A percentile compares a stretch with the other conserved stretches of the same genome.
These are phyloP conservation scores for Hanseniaspora nectarophila DNA, from an alignment of 805 yeast species.

Conservation along the genomic window DNA sequence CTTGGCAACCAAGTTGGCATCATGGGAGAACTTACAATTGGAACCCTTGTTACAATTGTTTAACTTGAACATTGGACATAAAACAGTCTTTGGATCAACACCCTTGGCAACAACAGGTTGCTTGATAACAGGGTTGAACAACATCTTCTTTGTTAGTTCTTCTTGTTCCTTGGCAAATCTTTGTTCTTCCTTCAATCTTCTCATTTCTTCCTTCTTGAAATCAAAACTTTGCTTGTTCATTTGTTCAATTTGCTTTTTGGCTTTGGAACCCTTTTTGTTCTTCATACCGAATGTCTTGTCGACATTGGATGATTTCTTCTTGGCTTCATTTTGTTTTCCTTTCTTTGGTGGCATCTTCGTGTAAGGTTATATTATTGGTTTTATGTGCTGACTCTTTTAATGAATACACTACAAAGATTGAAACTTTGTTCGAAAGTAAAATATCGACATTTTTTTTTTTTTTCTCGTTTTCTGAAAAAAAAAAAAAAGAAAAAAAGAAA, in stretches of 20 bases:
- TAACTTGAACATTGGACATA: conserved; percentile 81
- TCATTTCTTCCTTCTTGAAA: conserved; percentile 66
- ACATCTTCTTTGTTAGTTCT: conserved; percentile 69
- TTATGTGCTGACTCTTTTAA: too few relatives aligned
- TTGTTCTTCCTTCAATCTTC: conserved; percentile 54
- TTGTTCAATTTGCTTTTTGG: conserved; percentile 60
- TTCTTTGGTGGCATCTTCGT: conserved; percentile 68
- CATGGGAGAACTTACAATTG: conserved; percentile 88
- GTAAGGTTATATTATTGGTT: conserved; percentile 9
- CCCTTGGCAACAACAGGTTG: conserved; percentile 86
- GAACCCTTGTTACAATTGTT: conserved; percentile 73
- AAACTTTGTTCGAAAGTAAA: too few relatives aligned
- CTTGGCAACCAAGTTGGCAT: conserved; percentile 83
- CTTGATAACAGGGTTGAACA: conserved; percentile 54
- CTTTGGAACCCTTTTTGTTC: conserved; percentile 86
- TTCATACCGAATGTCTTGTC: conserved; percentile 95
- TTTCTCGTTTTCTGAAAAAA: neutral
- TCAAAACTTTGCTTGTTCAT: conserved; percentile 49
- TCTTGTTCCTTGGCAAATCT: conserved; percentile 88
- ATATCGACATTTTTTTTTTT: neutral
- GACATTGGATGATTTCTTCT: conserved; percentile 49
- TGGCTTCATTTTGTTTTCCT: conserved; percentile 36
- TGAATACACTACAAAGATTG: too few relatives aligned
- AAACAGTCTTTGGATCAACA: conserved; percentile 87
- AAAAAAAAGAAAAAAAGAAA: neutral